Base-by-base conservation (phyloP, 106 monocot species). In the Acanthochlamys bracteata region DNA sequence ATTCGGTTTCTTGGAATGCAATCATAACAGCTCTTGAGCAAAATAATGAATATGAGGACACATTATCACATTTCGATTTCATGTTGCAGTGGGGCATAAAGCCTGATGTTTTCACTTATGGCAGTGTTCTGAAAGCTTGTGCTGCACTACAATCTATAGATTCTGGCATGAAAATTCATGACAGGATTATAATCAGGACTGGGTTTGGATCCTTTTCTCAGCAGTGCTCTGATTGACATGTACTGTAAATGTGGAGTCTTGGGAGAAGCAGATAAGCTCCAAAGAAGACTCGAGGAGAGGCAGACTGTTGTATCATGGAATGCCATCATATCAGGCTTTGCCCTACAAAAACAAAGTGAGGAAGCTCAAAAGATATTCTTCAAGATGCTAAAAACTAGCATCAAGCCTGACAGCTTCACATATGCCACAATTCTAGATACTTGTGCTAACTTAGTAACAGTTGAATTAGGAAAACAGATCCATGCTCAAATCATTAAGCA, bases 41-140 rank as follows among this genome's bases (percentile, higher is more conserved):
- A 59, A 96, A 96, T 45, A 80, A 69, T 20, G 55, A 26, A 7
- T 87, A 75, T 43, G 77, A 87, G 26, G 87, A 78, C n/a, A 80
- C 87, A 17, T 69, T 94, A 27, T n/a, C 61, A 16, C 68, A 75
- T 68, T 89, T 81, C 12, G 51, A 79, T 73, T 55, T 70, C 39
- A 94, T 94, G 93, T 54, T 94, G 40, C 39, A 10, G 4, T 73
- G 68, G 21, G 71, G 84, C 17, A 76, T 96, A 67, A 65, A 77
- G 63, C 90, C 95, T 21, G 84, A 96, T 70, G 90, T 75, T 43
- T 96, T 96, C 75, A 96, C 95, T 45, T 96, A 81, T 66, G 95
- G 95, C 23, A 90, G 84, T 62, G 84, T 85, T 52, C 79, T 96
- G n/a, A 96, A 96, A 74, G 87, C 90, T 73, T 96, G 95, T 74